Conservation (phyloP, 305 asterid species). For the Fraxinus velutina region DNA sequence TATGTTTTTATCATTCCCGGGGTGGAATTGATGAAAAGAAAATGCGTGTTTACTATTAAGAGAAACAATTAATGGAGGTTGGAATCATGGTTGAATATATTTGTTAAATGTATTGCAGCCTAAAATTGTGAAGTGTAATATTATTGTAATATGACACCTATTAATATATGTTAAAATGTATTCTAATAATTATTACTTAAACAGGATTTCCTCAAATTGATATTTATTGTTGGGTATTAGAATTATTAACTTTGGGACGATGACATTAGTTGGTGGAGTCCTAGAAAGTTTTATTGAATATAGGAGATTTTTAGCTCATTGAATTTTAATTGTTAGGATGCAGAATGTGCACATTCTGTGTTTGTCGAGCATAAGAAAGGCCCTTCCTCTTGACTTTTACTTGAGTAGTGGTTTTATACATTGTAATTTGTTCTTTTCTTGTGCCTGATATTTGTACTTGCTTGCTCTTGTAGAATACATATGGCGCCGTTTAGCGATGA, state of each 20-base stretch:
- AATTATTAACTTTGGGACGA: background rate
- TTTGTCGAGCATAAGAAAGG: background rate
- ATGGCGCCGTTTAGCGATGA: conserved; percentile 99
- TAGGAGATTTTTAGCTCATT: background rate
- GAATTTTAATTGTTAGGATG: background rate
- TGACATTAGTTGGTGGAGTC: background rate
- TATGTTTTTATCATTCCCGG: background rate
- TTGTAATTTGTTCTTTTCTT: conserved; percentile 13
- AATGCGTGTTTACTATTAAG: background rate
- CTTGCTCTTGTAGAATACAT: conserved; percentile 70
- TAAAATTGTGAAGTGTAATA: background rate
- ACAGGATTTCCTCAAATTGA: background rate
- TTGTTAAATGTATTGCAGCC: background rate
- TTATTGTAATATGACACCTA: background rate
- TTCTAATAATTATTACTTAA: background rate
- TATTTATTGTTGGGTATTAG: background rate
- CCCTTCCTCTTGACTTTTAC: background rate
- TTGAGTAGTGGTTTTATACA: background rate
- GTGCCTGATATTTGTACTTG: conserved; percentile 25
- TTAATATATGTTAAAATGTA: background rate
- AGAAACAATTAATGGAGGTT: background rate
- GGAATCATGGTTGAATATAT: background rate
- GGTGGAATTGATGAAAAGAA: background rate
- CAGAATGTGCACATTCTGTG: background rate
- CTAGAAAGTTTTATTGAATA: background rate